A percentile compares a stretch with the other conserved stretches of the same genome.
Evolutionary conservation across 176 grass and related monocot genomes (phyloP).

Genomic region (Oryza officinalis): DNA sequence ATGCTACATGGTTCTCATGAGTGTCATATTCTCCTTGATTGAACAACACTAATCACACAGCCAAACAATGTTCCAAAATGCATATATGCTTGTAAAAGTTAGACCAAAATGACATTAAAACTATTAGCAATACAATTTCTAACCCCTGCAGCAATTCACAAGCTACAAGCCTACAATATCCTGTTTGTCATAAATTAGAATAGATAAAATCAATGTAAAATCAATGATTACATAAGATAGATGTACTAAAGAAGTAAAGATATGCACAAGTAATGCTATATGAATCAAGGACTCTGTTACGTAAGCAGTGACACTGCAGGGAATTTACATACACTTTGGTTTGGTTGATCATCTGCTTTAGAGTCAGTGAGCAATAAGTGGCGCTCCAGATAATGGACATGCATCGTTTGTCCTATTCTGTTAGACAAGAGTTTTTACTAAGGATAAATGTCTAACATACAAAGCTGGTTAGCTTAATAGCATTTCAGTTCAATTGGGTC

Average conservation of each 20-base stretch:
- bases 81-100: background rate
- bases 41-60: background rate
- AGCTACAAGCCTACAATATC: background rate
- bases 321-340: background rate
- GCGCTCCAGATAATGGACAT: slow-evolving; percentile 3
- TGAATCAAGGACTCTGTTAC: slow-evolving; percentile 26
- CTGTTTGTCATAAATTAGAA: slow-evolving; percentile 13
- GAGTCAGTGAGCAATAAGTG: slow-evolving; percentile 15
- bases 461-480: background rate
- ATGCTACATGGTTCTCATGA: background rate
- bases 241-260: slow-evolving; percentile 33
- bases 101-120: background rate
- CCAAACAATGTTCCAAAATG: slow-evolving; percentile 11
- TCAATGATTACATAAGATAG: slow-evolving; percentile 11
- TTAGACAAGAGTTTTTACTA: slow-evolving; percentile 8
- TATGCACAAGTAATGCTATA: slow-evolving; percentile 12
- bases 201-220: slow-evolving; percentile 19
- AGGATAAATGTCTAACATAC: background rate
- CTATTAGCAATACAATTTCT: background rate
- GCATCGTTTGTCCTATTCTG: background rate
- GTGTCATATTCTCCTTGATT: background rate
- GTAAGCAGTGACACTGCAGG: slow-evolving; percentile 37
- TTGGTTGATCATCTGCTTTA: background rate
- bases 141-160: background rate
- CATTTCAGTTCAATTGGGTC: background rate